Evolutionary conservation across 306 rosid genomes (phyloP).

Genomic region (Begonia masoniana): DNA sequence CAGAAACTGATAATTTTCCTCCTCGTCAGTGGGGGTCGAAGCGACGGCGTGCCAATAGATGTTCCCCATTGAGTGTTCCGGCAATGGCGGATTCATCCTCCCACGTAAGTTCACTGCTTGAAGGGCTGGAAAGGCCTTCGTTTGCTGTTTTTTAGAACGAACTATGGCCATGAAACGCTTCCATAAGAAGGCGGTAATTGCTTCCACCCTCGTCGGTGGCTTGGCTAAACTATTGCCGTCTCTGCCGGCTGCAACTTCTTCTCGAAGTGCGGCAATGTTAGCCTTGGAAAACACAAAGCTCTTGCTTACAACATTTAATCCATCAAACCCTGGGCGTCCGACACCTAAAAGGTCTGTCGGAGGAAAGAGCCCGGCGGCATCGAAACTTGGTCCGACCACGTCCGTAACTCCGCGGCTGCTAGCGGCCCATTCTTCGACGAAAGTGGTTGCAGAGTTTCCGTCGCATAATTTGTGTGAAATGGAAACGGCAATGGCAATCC

Average conservation of each 20-base stretch:
- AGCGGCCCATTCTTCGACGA: conserved; percentile 13
- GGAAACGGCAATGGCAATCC: conserved; percentile 4
- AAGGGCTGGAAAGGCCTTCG: not conserved
- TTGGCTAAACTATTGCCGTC: not conserved
- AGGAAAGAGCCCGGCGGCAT: conserved; percentile 21
- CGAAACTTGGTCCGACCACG: conserved; percentile 3
- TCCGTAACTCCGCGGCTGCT: not conserved
- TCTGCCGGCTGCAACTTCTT: not conserved
- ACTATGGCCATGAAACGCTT: conserved; percentile 17
- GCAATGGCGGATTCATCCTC: conserved; percentile 21
- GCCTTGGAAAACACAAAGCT: conserved; percentile 14
- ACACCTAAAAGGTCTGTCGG: conserved; percentile 9
- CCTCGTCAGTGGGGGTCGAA: not conserved
- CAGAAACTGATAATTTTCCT: not conserved
- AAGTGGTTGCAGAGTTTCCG: conserved; percentile 1
- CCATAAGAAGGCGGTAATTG: conserved; percentile 27
- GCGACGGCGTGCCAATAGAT: conserved; percentile 6
- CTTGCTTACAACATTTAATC: conserved; percentile 9
- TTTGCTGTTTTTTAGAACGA: not conserved
- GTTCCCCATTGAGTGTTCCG: conserved; percentile 16
- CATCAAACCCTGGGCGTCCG: not conserved
- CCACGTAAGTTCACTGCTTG: conserved; percentile 20
- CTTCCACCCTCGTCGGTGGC: conserved; percentile 23
- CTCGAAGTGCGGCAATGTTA: conserved; percentile 6
- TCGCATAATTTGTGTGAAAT: conserved; percentile 13